Base-by-base conservation (phyloP, 352 stramenopile genomes). In the Pythium sukuiense region DNA sequence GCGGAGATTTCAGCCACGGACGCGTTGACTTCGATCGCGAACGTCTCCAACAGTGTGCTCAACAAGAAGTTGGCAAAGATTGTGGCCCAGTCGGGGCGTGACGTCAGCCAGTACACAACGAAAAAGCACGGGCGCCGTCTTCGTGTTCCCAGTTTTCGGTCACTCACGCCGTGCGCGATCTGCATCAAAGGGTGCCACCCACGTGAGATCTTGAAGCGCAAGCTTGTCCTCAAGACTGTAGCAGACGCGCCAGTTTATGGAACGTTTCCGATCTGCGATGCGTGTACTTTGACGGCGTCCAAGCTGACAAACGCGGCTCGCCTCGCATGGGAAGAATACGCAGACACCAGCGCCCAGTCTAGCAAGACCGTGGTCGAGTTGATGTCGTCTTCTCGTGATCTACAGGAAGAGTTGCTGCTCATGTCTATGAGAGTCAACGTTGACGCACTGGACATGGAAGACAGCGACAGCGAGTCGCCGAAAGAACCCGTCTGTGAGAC, bases 61-160 rank as follows among this genome's bases (percentile, higher is more conserved):
- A 60, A 66, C 35, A 59, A 60, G 49, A 66, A 66, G 49, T 37
- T 66, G 7, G 59, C 59, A 3, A 55, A 37, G 59, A 54, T 60
- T 6, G 7, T 50, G 1, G 33, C 35, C 46, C 8, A 54, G 24
- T 54, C 55, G 13, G 37, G n/a, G 43, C 3, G 48, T 20, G 49
- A 52, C 12, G 48, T 52, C 11, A 45, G 59, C 12, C 3, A 27
- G 32, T 50, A 16, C 46, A 32, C 55, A 9, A 30, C 48, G 1
- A 58, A 43, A 11, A 50, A 27, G 32, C 59, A 52, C 4, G n/a
- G 56, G 1, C 33, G 12, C 3, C 18, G 54, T 35, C 2, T 55
- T 12, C 61, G 30, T 29, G 24, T 68, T 3, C 55, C 61, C 12
- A 55, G 35, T 0, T 67, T 67, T 13, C 12, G 33, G 2, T 57